Evolutionary conservation across 2,329 filamentous ascomycete species (phyloP).

Genomic region (Thelonectria blattea): DNA sequence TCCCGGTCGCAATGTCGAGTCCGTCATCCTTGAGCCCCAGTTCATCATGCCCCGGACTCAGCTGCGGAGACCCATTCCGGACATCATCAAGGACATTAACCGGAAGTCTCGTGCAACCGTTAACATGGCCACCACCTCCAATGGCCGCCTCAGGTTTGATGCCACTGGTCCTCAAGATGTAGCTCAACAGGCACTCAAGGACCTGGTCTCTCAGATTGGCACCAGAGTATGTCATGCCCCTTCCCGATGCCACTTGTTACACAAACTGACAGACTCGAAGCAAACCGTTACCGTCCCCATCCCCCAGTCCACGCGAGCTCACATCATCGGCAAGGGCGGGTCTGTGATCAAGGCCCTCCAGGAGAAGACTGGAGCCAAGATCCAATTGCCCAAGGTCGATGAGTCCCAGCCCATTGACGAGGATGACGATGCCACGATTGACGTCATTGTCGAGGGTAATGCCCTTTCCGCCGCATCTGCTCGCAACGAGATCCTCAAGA

Average conservation of each 20-base stretch:
- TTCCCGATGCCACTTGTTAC: not conserved
- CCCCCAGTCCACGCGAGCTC: slow-evolving; percentile 80
- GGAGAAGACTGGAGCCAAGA: slow-evolving; percentile 86
- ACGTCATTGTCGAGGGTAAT: slow-evolving; percentile 91
- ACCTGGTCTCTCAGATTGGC: slow-evolving; percentile 87
- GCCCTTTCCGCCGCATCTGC: slow-evolving; percentile 85
- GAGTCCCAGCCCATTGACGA: slow-evolving; percentile 60
- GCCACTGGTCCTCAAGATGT: slow-evolving; percentile 83
- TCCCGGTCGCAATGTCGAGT: slow-evolving; percentile 82
- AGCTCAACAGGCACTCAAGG: slow-evolving; percentile 86
- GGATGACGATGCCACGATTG: slow-evolving; percentile 83
- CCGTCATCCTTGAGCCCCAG: slow-evolving; percentile 73
- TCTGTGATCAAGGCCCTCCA: slow-evolving; percentile 89
- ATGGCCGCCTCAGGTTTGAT: slow-evolving; percentile 79
- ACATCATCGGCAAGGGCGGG: slow-evolving; percentile 93
- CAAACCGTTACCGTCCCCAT: slow-evolving; percentile 76
- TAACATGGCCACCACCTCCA: slow-evolving; percentile 74
- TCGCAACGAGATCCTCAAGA: slow-evolving; percentile 81
- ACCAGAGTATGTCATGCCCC: slow-evolving; percentile 66
- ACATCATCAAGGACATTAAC: slow-evolving; percentile 91
- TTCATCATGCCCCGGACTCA: slow-evolving; percentile 79
- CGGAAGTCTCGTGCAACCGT: slow-evolving; percentile 88
- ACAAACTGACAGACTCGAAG: slow-evolving; percentile 41
- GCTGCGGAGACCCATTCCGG: slow-evolving; percentile 82
- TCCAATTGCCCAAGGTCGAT: slow-evolving; percentile 86